Evolutionary conservation across 371 early-diverging fungal species (phyloP), one percentile per base, ranked within the genome.

Genomic region (Saksenaea vasiformis): DNA sequence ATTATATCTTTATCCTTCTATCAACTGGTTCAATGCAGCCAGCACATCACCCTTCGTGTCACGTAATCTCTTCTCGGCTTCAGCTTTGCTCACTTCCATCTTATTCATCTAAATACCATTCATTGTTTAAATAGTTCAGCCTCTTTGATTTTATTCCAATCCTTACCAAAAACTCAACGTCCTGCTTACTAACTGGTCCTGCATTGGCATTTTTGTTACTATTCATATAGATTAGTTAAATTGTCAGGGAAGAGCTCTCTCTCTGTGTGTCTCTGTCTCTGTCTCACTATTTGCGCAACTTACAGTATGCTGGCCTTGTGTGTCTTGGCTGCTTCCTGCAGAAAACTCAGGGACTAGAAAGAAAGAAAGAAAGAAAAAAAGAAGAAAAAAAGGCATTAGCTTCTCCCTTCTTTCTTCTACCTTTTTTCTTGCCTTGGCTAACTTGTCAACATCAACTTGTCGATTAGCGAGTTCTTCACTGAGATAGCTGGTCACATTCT

Each of bases 131-230:
- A n/a, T n/a, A n/a, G n/a, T n/a, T 26, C 43, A 56, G 51, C 39
- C 24, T 14, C 15, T 51, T 19, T 22, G 17, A 43, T 1, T 7
- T 19, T 17, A 13, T 19, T 3, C 26, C 22, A 41, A 35, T 14
- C 58, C 75, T 58, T 65, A 78, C 79, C 24, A 81, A 61, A 24
- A 81, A 64, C 7, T 78, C 78, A 19, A 74, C 66, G 35, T 78
- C 75, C 60, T 81, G 73, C 59, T 71, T 77, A 27, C 67, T 64
- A 15, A 81, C 68, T 65, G 53, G 64, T 69, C 17, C 63, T 35
- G 54, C 70, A 65, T 58, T 69, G 62, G 56, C 27, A 47, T 47
- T 74, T 60, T 67, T 63, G 63, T 28, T 22, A 44, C 51, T 22
- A 35, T 47, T 47, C n/a, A 47, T 47, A 22, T 22, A n/a, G n/a